A percentile compares a stretch with the other conserved stretches of the same genome.
phyloP scores from a whole-genome alignment of 2,329 filamentous ascomycete genomes.

The Ascochyta viciae-villosae region DNA sequence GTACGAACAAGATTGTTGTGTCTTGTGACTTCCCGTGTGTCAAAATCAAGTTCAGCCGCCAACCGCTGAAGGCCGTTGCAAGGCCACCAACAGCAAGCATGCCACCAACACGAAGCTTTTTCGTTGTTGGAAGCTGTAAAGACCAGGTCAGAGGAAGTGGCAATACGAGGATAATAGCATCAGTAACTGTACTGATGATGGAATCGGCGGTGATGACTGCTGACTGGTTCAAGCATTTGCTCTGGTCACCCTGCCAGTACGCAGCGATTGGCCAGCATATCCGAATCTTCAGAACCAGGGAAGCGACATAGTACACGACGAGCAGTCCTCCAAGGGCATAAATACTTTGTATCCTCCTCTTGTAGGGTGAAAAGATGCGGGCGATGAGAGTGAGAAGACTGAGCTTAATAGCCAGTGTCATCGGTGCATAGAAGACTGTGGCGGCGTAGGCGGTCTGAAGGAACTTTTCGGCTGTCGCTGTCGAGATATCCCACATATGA shows the following conservation, averaged over 20 bases:
- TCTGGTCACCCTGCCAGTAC: conserved; percentile 27
- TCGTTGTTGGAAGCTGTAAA: conserved; percentile 33
- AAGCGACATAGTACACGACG: conserved; percentile 14
- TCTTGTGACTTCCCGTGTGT: conserved; percentile 14
- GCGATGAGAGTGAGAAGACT: conserved; percentile 34
- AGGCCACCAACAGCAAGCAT: conserved; percentile 43
- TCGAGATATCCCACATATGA: conserved; percentile 20
- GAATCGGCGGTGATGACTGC: conserved; percentile 47
- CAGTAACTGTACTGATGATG: conserved; percentile 42
- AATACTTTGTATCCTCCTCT: conserved; percentile 18
- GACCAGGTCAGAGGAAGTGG: conserved; percentile 45
- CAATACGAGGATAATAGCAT: conserved; percentile 45
- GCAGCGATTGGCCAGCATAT: conserved; percentile 27
- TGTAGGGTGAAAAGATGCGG: conserved; percentile 28
- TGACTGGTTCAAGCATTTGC: conserved; percentile 41
- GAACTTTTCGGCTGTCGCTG: conserved; percentile 2
- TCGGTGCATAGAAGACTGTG: conserved; percentile 29
- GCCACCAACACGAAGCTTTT: conserved; percentile 45
- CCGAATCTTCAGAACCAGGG: conserved; percentile 10
- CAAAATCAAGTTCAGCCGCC: conserved; percentile 29
- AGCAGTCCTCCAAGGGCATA: conserved; percentile 22
- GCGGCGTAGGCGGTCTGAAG: conserved; percentile 15
- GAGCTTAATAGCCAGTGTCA: conserved; percentile 30
- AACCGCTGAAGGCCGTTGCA: conserved; percentile 39
- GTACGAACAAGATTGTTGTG: conserved; percentile 14